Evolutionary conservation across 2,329 filamentous ascomycete species (phyloP).

Genomic region (Pseudogymnoascus sp.): DNA sequence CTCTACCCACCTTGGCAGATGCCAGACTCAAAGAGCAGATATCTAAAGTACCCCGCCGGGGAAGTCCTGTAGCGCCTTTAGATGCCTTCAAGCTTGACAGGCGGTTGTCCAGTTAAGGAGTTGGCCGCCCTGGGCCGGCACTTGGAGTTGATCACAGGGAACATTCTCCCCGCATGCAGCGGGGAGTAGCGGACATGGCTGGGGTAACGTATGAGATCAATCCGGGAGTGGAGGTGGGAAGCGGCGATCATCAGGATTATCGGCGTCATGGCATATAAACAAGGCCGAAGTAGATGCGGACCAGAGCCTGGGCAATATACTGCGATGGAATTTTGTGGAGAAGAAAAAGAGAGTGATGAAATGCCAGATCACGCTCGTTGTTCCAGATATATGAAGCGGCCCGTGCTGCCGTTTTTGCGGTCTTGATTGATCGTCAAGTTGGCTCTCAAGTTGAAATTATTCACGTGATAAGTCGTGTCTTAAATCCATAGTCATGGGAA

Average conservation of each 20-base stretch:
- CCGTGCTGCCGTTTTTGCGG: neutral
- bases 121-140: neutral
- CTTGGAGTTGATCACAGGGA: slow-evolving; percentile 2
- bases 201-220: neutral
- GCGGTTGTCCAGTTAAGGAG: neutral
- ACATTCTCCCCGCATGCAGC: neutral
- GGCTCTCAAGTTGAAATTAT: neutral
- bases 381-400: neutral
- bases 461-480: neutral
- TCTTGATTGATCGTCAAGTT: neutral
- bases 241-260: neutral
- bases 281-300: slow-evolving; percentile 8
- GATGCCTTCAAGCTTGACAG: neutral
- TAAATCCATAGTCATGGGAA: neutral
- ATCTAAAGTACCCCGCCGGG: neutral
- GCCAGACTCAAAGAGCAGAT: neutral
- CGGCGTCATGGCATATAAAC: neutral
- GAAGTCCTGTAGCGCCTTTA: neutral
- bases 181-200: neutral
- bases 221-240: neutral
- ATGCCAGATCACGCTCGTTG: neutral
- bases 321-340: neutral
- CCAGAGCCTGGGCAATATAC: neutral
- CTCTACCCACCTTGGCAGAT: slow-evolving; percentile 3
- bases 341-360: neutral